Conservation (phyloP, 805 yeast genomes). For the Kodamaea laetipori region DNA sequence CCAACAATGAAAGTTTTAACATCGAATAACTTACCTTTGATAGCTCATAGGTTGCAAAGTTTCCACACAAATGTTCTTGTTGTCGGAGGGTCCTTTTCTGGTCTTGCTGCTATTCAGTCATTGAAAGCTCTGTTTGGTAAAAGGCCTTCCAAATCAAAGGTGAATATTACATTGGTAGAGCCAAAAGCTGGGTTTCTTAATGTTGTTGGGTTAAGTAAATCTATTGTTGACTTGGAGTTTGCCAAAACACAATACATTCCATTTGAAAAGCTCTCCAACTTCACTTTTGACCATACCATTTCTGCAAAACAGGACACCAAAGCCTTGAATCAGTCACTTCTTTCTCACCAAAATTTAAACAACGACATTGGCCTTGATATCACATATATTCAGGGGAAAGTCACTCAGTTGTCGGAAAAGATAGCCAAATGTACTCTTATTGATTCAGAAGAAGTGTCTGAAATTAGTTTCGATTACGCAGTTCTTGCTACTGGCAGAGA, state of each 20-base stretch:
- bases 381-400: slow-evolving; percentile 37
- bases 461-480: slow-evolving; percentile 46
- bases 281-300: slow-evolving; percentile 31
- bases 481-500: slow-evolving; percentile 52
- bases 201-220: slow-evolving; percentile 41
- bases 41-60: too few species aligned
- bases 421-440: slow-evolving; percentile 15
- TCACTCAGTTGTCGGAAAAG: slow-evolving; percentile 22
- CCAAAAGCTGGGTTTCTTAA: slow-evolving; percentile 44
- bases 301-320: slow-evolving; percentile 24
- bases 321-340: slow-evolving; percentile 3
- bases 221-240: slow-evolving; percentile 40
- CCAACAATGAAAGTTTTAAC: too few species aligned
- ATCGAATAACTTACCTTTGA: too few species aligned
- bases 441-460: background rate
- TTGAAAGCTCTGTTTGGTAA: slow-evolving; percentile 28
- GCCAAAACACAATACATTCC: slow-evolving; percentile 41
- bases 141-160: slow-evolving; percentile 14
- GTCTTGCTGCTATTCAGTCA: slow-evolving; percentile 38
- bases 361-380: slow-evolving; percentile 22
- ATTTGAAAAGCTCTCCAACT: slow-evolving; percentile 29
- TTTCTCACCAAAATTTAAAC: slow-evolving; percentile 12
- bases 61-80: slow-evolving; percentile 39
- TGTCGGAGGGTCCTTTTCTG: slow-evolving; percentile 46
- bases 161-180: slow-evolving; percentile 40